Evolutionary conservation across 345 rosid species (phyloP), one percentile per base, ranked within the genome.

Genomic region (Sapria himalayana): DNA sequence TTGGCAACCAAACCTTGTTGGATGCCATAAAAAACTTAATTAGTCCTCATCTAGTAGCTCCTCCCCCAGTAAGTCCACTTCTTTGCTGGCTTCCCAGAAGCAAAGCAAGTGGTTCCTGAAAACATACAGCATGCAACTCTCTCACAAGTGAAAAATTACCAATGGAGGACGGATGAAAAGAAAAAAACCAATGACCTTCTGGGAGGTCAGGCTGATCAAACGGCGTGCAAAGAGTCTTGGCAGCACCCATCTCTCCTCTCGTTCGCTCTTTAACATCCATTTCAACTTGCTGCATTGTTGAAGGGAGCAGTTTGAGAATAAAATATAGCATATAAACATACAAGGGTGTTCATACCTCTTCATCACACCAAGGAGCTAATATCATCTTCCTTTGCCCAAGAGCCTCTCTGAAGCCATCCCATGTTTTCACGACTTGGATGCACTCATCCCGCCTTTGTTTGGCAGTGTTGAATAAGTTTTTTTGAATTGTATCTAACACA

Each of bases 1-100:
- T n/a, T n/a, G n/a, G n/a, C n/a, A n/a, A n/a, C n/a, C n/a, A n/a
- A n/a, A n/a, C n/a, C n/a, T n/a, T n/a, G n/a, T n/a, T n/a, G n/a
- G n/a, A n/a, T n/a, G n/a, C n/a, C n/a, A n/a, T n/a, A n/a, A n/a
- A n/a, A n/a, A n/a, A n/a, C n/a, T n/a, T n/a, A n/a, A n/a, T n/a
- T n/a, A n/a, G n/a, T n/a, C n/a, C n/a, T n/a, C n/a, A 24, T 32
- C 51, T 63, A 82, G 58, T 89, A 89, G 69, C 94, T 89, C 71
- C 93, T 78, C 48, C 94, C 98, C 94, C 94, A 89, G 48, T 74
- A 89, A 22, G 82, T 78, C 98, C 98, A 89, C 46, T 63, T 82
- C 58, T 55, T 82, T 0, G 98, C 94, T 5, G 91, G 91, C 65
- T 82, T 89, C 32, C 91, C 93, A 0, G 93, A 81, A 9, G 80